Evolutionary conservation across 2,329 filamentous ascomycete genomes (phyloP).

Genomic region (Penicillium sp.): DNA sequence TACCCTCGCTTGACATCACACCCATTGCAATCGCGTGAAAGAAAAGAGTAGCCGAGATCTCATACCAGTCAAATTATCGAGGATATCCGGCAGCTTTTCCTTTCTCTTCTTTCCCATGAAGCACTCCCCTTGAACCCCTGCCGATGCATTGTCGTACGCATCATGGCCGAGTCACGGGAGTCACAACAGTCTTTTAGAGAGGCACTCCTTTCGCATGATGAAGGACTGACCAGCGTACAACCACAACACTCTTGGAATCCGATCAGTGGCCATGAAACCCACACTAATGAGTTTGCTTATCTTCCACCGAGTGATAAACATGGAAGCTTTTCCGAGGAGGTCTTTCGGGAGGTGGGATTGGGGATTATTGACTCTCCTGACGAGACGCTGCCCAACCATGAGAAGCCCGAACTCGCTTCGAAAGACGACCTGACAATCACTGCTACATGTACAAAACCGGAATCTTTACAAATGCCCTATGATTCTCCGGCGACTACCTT

Average conservation of each 20-base stretch:
- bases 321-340: constrained; percentile 15
- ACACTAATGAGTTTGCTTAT: constrained; percentile 8
- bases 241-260: constrained; percentile 17
- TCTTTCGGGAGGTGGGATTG: constrained; percentile 15
- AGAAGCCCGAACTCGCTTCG: constrained; percentile 4
- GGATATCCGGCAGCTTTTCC: not conserved
- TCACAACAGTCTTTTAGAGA: constrained; percentile 5
- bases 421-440: not conserved
- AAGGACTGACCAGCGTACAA: constrained; percentile 9
- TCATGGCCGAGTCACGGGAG: constrained; percentile 15
- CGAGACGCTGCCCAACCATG: constrained; percentile 6
- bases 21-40: no score
- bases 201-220: constrained; percentile 9
- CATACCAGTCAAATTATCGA: no score
- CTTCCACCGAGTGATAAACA: constrained; percentile 2
- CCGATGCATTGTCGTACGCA: not conserved
- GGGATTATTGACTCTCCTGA: constrained; percentile 12
- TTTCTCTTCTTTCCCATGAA: not conserved
- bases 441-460: constrained; percentile 2
- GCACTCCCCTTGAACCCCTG: not conserved
- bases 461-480: constrained; percentile 11
- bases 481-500: constrained; percentile 5
- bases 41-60: no score
- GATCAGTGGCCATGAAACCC: constrained; percentile 8
- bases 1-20: no score